Evolutionary conservation across 2,329 filamentous ascomycete species (phyloP).

Genomic region (Ophiocordyceps sinensis): DNA sequence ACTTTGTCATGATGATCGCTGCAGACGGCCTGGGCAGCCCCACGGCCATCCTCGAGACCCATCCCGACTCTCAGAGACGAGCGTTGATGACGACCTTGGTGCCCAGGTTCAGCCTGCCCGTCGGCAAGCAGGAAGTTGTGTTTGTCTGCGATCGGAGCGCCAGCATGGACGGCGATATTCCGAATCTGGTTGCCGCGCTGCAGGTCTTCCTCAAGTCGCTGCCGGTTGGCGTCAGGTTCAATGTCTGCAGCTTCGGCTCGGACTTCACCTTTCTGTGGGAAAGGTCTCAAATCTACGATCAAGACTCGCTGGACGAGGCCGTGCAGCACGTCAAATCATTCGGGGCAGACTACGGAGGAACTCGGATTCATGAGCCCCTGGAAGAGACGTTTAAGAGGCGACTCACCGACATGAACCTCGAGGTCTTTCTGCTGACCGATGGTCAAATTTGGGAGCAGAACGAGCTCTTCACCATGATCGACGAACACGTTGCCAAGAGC

Average conservation of each 20-base stretch:
- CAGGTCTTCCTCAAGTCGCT: conserved; percentile 52
- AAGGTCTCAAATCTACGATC: conserved; percentile 30
- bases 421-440: conserved; percentile 42
- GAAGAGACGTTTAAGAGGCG: conserved; percentile 26
- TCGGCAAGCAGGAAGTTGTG: conserved; percentile 45
- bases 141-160: conserved; percentile 62
- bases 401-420: conserved; percentile 30
- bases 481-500: conserved; percentile 21
- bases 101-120: conserved; percentile 50
- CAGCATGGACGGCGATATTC: conserved; percentile 41
- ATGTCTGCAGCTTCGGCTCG: conserved; percentile 54
- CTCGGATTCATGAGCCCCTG: conserved; percentile 33
- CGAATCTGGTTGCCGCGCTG: conserved; percentile 38
- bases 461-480: conserved; percentile 29
- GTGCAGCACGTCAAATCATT: conserved; percentile 26
- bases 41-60: conserved; percentile 49
- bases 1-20: conserved; percentile 53
- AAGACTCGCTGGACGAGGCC: conserved; percentile 27
- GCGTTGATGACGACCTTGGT: conserved; percentile 59
- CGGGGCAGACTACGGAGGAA: conserved; percentile 34
- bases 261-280: conserved; percentile 29
- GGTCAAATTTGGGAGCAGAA: conserved; percentile 37
- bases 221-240: conserved; percentile 50
- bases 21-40: conserved; percentile 46
- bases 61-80: conserved; percentile 43